These are phyloP conservation scores for Trametes sp. DNA, from an alignment of 1,284 basidiomycete species.

Conservation along the genomic window DNA sequence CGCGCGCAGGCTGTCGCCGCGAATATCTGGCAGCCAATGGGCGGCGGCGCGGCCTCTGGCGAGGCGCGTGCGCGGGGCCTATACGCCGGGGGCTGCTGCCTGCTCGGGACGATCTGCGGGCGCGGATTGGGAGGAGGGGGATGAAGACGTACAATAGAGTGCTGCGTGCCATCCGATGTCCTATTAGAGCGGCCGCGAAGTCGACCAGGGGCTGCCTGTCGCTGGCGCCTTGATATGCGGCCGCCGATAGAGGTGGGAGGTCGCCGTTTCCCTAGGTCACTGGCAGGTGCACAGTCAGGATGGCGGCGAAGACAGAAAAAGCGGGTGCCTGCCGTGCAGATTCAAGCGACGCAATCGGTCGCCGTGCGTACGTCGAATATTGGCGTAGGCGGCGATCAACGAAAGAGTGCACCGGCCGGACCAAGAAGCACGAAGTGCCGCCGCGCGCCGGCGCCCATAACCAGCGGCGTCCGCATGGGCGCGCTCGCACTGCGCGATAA, in stretches of 20 bases:
- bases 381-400: slow-evolving; percentile 11
- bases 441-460: slow-evolving; percentile 12
- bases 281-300: too few species aligned
- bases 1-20: neutral
- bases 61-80: neutral
- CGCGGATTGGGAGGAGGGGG: neutral
- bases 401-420: slow-evolving; percentile 5
- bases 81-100: neutral
- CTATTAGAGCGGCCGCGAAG: neutral
- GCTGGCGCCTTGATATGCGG: neutral
- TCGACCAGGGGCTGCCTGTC: neutral
- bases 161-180: neutral
- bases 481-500: slow-evolving; percentile 6
- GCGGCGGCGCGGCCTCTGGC: neutral
- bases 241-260: neutral
- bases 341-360: neutral
- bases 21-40: neutral
- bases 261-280: neutral
- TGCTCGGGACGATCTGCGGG: neutral
- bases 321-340: neutral
- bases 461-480: slow-evolving; percentile 10
- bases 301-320: neutral
- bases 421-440: slow-evolving; percentile 2
- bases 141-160: neutral
- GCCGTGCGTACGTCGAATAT: neutral